Evolutionary conservation across 2,329 filamentous ascomycete genomes (phyloP).

Genomic region (Domatiomyces globalis): DNA sequence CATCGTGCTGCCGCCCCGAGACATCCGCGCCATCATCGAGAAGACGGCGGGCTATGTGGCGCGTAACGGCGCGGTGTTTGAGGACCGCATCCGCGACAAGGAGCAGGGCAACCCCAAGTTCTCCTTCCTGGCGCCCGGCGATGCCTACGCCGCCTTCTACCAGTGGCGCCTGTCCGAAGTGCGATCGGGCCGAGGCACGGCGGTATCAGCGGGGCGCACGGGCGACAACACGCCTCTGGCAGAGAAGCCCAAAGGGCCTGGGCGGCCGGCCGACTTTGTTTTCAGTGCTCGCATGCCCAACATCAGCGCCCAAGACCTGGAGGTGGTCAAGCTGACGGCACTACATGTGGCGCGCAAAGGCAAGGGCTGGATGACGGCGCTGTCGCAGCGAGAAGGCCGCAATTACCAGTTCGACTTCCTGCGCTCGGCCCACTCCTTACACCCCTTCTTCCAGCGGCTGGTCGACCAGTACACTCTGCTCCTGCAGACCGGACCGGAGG

Average conservation of each 20-base stretch:
- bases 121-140: constrained; percentile 64
- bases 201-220: constrained; percentile 59
- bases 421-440: constrained; percentile 84
- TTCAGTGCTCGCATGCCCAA: constrained; percentile 96
- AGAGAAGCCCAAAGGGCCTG: constrained; percentile 65
- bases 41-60: constrained; percentile 90
- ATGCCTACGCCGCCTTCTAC: constrained; percentile 81
- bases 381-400: constrained; percentile 74
- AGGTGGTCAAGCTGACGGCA: constrained; percentile 60
- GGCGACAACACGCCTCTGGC: constrained; percentile 45
- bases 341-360: constrained; percentile 89
- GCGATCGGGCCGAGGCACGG: constrained; percentile 65
- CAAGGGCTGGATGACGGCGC: constrained; percentile 73
- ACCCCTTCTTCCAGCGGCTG: constrained; percentile 86
- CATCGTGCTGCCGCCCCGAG: constrained; percentile 70
- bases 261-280: constrained; percentile 71
- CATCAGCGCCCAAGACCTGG: constrained; percentile 86
- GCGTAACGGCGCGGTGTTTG: constrained; percentile 51
- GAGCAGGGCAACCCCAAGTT: constrained; percentile 78
- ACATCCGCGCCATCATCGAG: constrained; percentile 73
- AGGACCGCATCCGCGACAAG: constrained; percentile 74
- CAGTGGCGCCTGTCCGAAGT: constrained; percentile 82
- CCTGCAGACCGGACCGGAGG: constrained; percentile 53
- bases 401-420: constrained; percentile 97
- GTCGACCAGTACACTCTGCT: constrained; percentile 87